Conservation (phyloP, 2,329 filamentous ascomycete species). For the Fusarium chuoi region DNA sequence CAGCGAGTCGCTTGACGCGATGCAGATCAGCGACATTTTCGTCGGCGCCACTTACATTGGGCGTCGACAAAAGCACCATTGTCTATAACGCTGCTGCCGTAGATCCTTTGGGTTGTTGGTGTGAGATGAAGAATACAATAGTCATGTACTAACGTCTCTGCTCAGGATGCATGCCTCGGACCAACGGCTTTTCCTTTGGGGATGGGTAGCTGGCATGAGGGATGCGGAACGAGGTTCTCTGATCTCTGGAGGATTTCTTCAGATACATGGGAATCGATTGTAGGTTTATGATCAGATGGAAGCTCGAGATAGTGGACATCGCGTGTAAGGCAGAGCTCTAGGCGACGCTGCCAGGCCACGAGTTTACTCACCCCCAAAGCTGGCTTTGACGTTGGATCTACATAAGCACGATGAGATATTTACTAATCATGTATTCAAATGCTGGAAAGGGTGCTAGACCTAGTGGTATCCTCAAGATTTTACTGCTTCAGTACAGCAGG, state of each 20-base stretch:
- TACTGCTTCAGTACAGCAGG: neutral
- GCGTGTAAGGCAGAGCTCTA: fast-evolving
- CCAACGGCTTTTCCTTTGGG: neutral
- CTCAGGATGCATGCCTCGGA: neutral
- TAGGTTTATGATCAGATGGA: fast-evolving
- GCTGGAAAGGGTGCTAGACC: neutral
- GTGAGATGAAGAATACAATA: neutral
- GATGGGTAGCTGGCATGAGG: neutral
- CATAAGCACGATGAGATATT: neutral
- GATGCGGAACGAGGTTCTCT: neutral
- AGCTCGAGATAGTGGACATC: fast-evolving
- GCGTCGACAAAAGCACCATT: neutral
- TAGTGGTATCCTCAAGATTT: fast-evolving
- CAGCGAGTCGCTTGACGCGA: neutral
- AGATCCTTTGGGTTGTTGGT: neutral
- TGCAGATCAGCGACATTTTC: neutral
- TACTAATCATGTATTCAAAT: neutral
- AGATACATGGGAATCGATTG: neutral
- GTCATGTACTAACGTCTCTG: neutral
- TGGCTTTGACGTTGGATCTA: fast-evolving
- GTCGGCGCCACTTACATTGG: neutral
- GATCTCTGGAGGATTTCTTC: fast-evolving
- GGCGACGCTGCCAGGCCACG: too few species aligned
- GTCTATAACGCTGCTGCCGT: neutral
- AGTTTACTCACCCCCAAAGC: fast-evolving